Evolutionary conservation across 345 rosid species (phyloP), one percentile per base, ranked within the genome.

Genomic region (Syzygium jambos): DNA sequence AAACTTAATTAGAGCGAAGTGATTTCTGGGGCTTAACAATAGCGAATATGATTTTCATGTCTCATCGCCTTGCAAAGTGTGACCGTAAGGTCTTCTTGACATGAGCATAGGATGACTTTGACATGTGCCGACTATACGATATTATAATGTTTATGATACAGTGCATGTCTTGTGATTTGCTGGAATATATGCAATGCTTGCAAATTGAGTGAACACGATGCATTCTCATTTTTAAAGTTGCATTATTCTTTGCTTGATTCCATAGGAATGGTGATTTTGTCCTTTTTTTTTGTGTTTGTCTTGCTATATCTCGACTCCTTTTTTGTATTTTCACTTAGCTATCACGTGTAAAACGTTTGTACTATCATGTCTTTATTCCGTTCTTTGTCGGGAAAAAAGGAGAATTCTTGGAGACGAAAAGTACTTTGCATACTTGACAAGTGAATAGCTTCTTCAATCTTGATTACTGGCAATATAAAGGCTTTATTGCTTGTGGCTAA

Each of bases 171-270:
- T 56, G 19, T 9, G 27, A 9, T 25, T 57, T 23, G 3, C 5
- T 57, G 63, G 63, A 57, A 57, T 57, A 23, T 57, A 57, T 10
- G 29, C 63, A 25, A 25, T 57, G 29, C 63, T 25, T 57, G 63
- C 21, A 9, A 55, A 55, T 2, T 22, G 10, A 8, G 59, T 55
- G 23, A 21, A 55, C 1, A 0, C 0, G 4, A 55, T 3, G 27
- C 27, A 19, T 21, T 7, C 11, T 55, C 27, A 0, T 55, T 55
- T 55, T 6, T 8, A 22, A 55, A 1, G 59, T 0, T 3, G 5
- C 25, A 55, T 55, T 55, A 55, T 55, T 55, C 10, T 21, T 21
- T 7, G 19, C 59, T 21, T 53, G 55, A 53, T 53, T 6, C 9
- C 3, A 16, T 16, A 16, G 7, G 0, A 53, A 15, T 2, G 4